Base-by-base conservation (phyloP, 805 yeast genomes). In the Nakazawaea ambrosiae region DNA sequence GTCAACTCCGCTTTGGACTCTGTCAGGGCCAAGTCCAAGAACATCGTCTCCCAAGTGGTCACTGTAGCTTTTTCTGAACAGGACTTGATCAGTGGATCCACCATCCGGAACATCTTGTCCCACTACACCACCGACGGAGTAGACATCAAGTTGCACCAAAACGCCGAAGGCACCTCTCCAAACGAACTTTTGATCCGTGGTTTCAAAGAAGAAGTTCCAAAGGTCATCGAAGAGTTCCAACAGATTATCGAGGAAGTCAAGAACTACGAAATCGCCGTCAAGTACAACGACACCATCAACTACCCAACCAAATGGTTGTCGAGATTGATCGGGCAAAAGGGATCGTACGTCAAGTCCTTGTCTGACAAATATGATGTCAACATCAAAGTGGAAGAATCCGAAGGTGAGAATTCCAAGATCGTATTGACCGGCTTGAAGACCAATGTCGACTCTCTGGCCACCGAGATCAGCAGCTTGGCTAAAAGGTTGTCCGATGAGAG, bases 301-400 rank as follows among this genome's bases (percentile, higher is more conserved):
- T 78, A 87, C 54, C 94, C 96, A 44, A 59, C 77, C 2, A 62
- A 68, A 36, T 73, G 77, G 33, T 64, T 90, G 42, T 72, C 92
- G 20, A 78, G 92, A 60, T 68, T 94, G 37, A 87, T 92, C 58
- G 99, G 99, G 48, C 83, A 81, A 55, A 83, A 76, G 43, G 98
- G 99, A 39, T 63, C 85, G 30, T 76, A 78, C 53, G 62, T 92
- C 53, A 73, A 75, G 48, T 65, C 73, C 34, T 57, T 87, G 43
- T 71, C 82, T 45, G 85, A 82, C 8, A 81, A 83, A 51, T 86
- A 68, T 50, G 86, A 79, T 33, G 86, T 84, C 47, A 73, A 71
- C 48, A 70, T 92, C 44, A 95, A 89, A 51, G 78, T 87, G 37
- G 70, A 63, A 7, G 36, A 27, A 30, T 72, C 74, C 25, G 51